Evolutionary conservation across 1,284 basidiomycete species (phyloP).

Genomic region (Ustilago tritici): DNA sequence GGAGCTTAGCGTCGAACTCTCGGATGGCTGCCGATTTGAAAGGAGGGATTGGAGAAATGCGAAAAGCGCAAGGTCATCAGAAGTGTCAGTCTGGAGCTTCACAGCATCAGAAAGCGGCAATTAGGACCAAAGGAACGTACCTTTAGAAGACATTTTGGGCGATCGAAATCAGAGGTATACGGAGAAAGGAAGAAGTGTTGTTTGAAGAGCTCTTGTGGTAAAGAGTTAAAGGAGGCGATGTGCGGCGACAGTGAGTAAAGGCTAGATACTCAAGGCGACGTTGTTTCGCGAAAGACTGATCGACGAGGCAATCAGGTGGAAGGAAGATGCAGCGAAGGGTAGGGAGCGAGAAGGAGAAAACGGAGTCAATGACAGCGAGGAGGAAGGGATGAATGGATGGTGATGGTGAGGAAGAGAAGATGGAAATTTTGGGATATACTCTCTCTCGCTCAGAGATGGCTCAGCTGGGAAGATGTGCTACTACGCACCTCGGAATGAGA

Average conservation of each 20-base stretch:
- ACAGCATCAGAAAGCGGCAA: neutral
- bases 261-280: slow-evolving; percentile 52
- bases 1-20: slow-evolving; percentile 69
- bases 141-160: slow-evolving; percentile 55
- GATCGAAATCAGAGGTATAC: slow-evolving; percentile 29
- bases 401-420: slow-evolving; percentile 14
- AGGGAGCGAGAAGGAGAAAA: slow-evolving; percentile 1
- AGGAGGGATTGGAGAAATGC: neutral
- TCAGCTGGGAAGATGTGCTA: neutral
- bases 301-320: slow-evolving; percentile 17
- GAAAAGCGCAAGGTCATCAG: neutral
- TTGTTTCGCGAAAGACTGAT: slow-evolving; percentile 20
- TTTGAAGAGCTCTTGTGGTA: slow-evolving; percentile 7
- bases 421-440: slow-evolving; percentile 8
- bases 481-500: slow-evolving; percentile 4
- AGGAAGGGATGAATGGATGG: slow-evolving; percentile 13
- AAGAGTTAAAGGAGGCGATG: slow-evolving; percentile 17
- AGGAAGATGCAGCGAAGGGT: slow-evolving; percentile 1
- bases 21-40: slow-evolving; percentile 55
- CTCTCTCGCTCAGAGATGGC: neutral
- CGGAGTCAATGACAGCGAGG: slow-evolving; percentile 16
- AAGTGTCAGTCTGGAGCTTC: slow-evolving; percentile 5
- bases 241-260: slow-evolving; percentile 49
- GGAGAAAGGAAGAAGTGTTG: neutral
- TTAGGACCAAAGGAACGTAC: slow-evolving; percentile 26